phyloP scores from a whole-genome alignment of 1,284 basidiomycete genomes.

The Puccinia sorghi region DNA sequence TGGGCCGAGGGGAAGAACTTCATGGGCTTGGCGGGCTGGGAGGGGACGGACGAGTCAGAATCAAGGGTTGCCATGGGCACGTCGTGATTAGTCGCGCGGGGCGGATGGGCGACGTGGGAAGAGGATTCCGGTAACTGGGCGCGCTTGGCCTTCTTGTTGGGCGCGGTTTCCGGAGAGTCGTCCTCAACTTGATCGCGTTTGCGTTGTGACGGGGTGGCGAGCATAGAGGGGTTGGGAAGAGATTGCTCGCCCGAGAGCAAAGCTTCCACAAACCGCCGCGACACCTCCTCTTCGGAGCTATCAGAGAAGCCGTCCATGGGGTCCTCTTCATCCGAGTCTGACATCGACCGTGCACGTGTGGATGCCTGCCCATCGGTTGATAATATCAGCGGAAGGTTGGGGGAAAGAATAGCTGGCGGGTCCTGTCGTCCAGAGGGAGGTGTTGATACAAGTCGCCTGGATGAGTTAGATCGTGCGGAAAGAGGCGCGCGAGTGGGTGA shows the following conservation, averaged over 20 bases:
- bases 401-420: not conserved
- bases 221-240: not conserved
- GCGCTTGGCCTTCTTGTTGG: constrained; percentile 19
- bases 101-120: not conserved
- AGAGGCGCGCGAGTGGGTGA: not conserved
- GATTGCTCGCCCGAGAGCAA: not conserved
- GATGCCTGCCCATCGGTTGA: too few relatives aligned
- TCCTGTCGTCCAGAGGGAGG: not conserved
- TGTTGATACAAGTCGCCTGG: not conserved
- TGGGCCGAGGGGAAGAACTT: constrained; percentile 10
- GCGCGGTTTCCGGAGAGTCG: not conserved
- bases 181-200: constrained; percentile 3
- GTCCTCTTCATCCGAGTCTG: not conserved
- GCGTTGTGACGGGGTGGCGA: not conserved
- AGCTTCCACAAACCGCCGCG: not conserved
- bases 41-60: not conserved
- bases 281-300: not conserved
- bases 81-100: not conserved
- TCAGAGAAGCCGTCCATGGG: not conserved
- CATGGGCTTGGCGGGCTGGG: not conserved
- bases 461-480: too few relatives aligned
- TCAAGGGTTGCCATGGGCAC: not conserved
- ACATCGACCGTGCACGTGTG: not conserved
- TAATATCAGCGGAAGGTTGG: not conserved
- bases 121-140: too few relatives aligned